A percentile compares a stretch with the other conserved stretches of the same genome.
Conservation (phyloP, 306 rosid species). For the Trifolium pratense region DNA sequence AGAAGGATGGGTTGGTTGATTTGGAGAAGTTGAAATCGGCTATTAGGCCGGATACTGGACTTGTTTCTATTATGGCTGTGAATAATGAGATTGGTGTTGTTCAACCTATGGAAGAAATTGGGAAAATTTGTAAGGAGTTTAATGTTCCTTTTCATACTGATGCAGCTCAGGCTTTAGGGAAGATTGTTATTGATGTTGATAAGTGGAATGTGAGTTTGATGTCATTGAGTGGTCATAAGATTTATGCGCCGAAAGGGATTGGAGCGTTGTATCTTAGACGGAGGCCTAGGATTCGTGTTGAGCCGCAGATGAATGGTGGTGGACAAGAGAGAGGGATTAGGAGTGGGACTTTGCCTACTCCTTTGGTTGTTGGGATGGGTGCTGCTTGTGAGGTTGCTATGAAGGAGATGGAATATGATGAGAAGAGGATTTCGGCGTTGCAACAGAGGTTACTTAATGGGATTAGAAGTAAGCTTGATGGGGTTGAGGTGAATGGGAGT, state of each 20-base stretch:
- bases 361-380: constrained; percentile 88
- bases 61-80: constrained; percentile 90
- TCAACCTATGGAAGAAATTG: constrained; percentile 87
- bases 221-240: constrained; percentile 90
- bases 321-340: constrained; percentile 95
- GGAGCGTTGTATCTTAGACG: constrained; percentile 87
- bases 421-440: constrained; percentile 59
- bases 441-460: constrained; percentile 73
- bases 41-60: constrained; percentile 82
- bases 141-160: constrained; percentile 83
- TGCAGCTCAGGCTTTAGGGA: constrained; percentile 97
- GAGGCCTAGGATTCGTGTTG: constrained; percentile 92
- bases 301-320: constrained; percentile 98
- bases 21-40: constrained; percentile 66
- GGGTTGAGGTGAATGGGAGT: constrained; percentile 94
- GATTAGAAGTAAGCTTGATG: constrained; percentile 66
- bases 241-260: constrained; percentile 85
- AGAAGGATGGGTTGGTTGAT: constrained; percentile 72
- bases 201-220: constrained; percentile 96
- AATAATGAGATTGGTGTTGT: constrained; percentile 94
- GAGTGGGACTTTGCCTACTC: constrained; percentile 91
- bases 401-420: constrained; percentile 89
- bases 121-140: constrained; percentile 76
- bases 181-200: constrained; percentile 79
- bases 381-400: constrained; percentile 82